Evolutionary conservation across 257 asterid species (phyloP), one percentile per base, ranked within the genome.

Genomic region (Mitragyna speciosa): DNA sequence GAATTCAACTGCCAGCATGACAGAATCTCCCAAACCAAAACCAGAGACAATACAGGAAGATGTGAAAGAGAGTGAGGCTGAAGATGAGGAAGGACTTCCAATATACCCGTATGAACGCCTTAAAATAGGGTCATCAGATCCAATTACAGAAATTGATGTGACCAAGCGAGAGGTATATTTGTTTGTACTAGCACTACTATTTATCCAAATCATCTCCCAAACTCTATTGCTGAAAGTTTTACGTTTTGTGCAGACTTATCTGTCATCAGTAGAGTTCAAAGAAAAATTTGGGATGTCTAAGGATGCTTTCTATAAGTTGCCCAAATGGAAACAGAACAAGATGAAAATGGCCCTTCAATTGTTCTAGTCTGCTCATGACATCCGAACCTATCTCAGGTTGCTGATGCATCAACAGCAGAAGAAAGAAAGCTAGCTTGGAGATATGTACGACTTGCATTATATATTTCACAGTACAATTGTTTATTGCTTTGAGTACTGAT

Each of bases 271-370:
- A 45, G 98, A 96, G 91, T 96, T 96, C 93, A 91, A 88, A 82
- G 96, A 90, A 87, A 92, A 91, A 84, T 94, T 96, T 11, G 94
- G 93, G 84, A 94, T 90, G 91, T 36, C 84, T 0, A 96, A 90
- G 89, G 93, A 80, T 43, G 89, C 86, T 66, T 96, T 94, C 92
- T 86, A 90, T 84, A 96, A 90, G 89, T 82, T 96, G 85, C 99
- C 99, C 17, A 96, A 94, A 87, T 96, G 99, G 99, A 96, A 91
- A 87, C 99, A 94, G 92, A 96, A 96, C 72, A 96, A 96, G 90
- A 88, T 94, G 47, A 96, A 96, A 88, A 91, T 94, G 99, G 86
- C 98, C 15, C 96, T 92, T 70, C 92, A 92, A 24, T 81, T 96
- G 83, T 94, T 94, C 89, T 94, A 86, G 72, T 77, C 20, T 81